A percentile compares a stretch with the other conserved stretches of the same genome.
Conservation (phyloP, 1,284 basidiomycete species). For the Moniliella sp. region DNA sequence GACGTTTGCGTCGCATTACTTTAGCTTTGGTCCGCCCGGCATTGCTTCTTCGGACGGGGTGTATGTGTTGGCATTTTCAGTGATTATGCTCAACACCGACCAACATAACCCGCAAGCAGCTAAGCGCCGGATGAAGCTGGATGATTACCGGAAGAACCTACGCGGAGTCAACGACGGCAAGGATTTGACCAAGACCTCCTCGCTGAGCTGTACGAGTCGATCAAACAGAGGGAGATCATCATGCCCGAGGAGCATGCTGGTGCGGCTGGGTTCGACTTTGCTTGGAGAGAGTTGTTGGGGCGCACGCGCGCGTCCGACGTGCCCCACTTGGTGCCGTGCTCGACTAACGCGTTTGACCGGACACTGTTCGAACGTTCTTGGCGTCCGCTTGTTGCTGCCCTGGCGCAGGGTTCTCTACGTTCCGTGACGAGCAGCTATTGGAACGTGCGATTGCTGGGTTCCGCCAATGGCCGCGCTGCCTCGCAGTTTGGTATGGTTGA, state of each 20-base stretch:
- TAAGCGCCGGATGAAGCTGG: constrained; percentile 87
- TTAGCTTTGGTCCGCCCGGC: constrained; percentile 68
- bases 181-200: constrained; percentile 70
- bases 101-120: constrained; percentile 77
- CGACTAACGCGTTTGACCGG: constrained; percentile 58
- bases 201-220: constrained; percentile 73
- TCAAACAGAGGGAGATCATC: constrained; percentile 79
- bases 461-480: constrained; percentile 86
- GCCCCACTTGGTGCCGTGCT: constrained; percentile 56
- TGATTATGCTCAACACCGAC: constrained; percentile 98
- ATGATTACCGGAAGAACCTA: constrained; percentile 78
- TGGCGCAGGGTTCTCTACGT: constrained; percentile 50
- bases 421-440: constrained; percentile 86
- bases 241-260: constrained; percentile 96
- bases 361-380: constrained; percentile 80
- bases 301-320: constrained; percentile 63
- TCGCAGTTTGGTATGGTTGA: constrained; percentile 66
- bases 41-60: constrained; percentile 78
- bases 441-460: constrained; percentile 84
- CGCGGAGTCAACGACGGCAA: constrained; percentile 71
- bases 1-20: constrained; percentile 75
- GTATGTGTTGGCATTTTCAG: constrained; percentile 78
- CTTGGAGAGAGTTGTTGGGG: constrained; percentile 82
- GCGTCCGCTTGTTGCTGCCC: constrained; percentile 60
- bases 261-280: constrained; percentile 89